Evolutionary conservation across 1,284 basidiomycete species (phyloP), one percentile per base, ranked within the genome.

Genomic region (Papiliotrema nemorosa): DNA sequence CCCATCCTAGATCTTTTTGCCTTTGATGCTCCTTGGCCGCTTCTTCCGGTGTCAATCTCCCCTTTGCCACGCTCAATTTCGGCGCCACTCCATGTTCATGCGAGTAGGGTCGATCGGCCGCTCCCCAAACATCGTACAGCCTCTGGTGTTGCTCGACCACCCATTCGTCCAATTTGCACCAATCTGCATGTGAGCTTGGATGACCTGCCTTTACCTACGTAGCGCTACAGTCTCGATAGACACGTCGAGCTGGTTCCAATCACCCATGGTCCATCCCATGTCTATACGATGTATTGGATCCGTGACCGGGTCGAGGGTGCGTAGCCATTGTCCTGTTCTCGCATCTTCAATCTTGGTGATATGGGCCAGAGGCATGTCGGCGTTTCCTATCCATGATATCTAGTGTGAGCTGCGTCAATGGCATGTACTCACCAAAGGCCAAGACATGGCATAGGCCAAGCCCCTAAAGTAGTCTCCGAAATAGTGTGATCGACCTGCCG

Each of bases 201-300:
- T n/a, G n/a, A n/a, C n/a, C n/a, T n/a, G n/a, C n/a, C n/a, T n/a
- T n/a, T n/a, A 73, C 74, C 60, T 57, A 76, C 74, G 75, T 20
- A 76, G 49, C 16, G 67, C 73, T 4, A 75, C 64, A 9, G 72
- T 76, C 41, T 69, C 68, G 1, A 65, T 44, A 1, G 54, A 48
- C 13, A 72, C 57, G 39, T 72, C 63, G 25, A 76, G 47, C 61
- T 75, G 75, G 55, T 76, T 76, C 71, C 69, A 76, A 53, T 76
- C 75, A 3, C 73, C 75, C 75, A 76, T 76, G 5, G 63, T 72
- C 70, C 70, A 75, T 21, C 72, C 73, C 56, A 71, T 66, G 58
- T 76, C 75, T 42, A 74, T 67, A 25, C 71, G 57, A 13, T 53
- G 46, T 16, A 76, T 64, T 3, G 71, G 69, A 54, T 76, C 73